phyloP scores from a whole-genome alignment of 805 yeast genomes.

The Candida ficus region DNA sequence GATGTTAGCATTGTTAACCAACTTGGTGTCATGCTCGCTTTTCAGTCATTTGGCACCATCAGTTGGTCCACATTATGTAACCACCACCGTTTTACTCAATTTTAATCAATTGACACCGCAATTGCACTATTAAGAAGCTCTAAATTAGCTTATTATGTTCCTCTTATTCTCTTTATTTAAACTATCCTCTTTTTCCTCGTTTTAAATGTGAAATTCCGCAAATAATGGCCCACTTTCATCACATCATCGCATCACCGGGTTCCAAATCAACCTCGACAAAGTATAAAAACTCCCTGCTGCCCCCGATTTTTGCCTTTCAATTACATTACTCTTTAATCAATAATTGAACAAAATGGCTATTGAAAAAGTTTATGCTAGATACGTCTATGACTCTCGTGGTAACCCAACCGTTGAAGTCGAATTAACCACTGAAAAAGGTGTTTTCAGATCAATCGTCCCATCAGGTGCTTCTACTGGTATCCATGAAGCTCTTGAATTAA shows the following conservation, averaged over 20 bases:
- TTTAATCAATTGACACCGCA: no score
- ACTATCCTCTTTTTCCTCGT: no score
- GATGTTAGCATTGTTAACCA: no score
- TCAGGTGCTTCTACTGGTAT: slow-evolving; percentile 99
- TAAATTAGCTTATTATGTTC: no score
- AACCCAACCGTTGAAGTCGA: slow-evolving; percentile 99
- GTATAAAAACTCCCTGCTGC: not conserved
- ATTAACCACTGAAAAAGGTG: slow-evolving; percentile 84
- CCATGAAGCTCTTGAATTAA: slow-evolving; percentile 97
- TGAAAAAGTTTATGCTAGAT: slow-evolving; percentile 86
- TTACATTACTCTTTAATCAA: not conserved
- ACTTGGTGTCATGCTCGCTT: no score
- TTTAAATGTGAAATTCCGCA: no score
- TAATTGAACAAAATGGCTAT: slow-evolving; percentile 60
- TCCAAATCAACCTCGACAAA: not conserved
- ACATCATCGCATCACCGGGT: slow-evolving; percentile 5
- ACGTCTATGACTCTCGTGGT: slow-evolving; percentile 99
- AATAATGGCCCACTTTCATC: no score
- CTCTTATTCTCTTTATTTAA: no score
- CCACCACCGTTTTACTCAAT: no score
- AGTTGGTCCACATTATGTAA: no score
- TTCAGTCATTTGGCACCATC: no score
- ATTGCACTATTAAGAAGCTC: no score
- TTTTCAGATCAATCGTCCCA: slow-evolving; percentile 97
- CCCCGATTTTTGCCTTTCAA: not conserved